phyloP scores from a whole-genome alignment of 768 basidiomycete genomes.

The Rhodotorula sphaerocarpa region DNA sequence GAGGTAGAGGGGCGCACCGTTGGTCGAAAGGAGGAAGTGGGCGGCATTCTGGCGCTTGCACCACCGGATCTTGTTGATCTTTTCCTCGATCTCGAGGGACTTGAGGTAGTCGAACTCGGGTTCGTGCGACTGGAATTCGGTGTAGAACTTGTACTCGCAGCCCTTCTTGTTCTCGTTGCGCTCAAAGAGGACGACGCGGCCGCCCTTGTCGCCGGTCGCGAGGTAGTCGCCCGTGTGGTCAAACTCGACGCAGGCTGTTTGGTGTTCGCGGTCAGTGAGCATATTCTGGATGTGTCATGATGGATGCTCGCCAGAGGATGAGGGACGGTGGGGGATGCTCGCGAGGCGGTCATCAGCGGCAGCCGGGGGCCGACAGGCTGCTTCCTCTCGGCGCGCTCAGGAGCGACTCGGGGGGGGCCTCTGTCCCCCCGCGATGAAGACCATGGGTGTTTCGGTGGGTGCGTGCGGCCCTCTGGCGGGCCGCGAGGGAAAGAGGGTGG shows the following conservation, averaged over 20 bases:
- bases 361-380: too few species aligned
- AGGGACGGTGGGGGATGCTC: too few species aligned
- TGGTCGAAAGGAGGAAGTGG: constrained; percentile 93
- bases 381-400: too few species aligned
- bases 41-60: constrained; percentile 95
- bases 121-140: constrained; percentile 96
- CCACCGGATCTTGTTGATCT: constrained; percentile 99
- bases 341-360: background rate
- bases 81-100: constrained; percentile 99
- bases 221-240: constrained; percentile 99
- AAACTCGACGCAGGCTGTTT: constrained; percentile 80
- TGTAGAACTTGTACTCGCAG: constrained; percentile 99
- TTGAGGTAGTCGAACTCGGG: constrained; percentile 99
- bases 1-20: constrained; percentile 55
- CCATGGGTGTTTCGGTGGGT: background rate
- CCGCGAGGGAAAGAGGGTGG: background rate
- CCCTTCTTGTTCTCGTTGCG: constrained; percentile 99
- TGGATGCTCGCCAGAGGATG: too few species aligned
- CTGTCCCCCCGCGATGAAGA: background rate
- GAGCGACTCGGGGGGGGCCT: background rate
- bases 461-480: background rate
- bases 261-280: background rate
- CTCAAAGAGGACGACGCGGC: constrained; percentile 96
- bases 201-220: constrained; percentile 98
- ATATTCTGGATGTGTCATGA: background rate